phyloP scores from a whole-genome alignment of 1,284 basidiomycete species.

The Sphaerobolus stellatus region DNA sequence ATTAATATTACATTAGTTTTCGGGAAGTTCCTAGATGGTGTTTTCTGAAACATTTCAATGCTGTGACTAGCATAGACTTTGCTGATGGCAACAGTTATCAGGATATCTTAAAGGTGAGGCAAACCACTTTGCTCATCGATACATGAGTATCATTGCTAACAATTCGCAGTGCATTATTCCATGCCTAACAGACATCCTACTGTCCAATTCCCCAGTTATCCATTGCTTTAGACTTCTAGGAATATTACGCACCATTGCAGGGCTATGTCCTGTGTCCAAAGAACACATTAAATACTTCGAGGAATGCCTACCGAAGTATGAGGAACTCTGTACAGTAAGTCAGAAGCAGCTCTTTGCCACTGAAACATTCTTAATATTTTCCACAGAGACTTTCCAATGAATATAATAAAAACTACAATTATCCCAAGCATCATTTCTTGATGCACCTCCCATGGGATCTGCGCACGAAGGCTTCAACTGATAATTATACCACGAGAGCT shows the following conservation, averaged over 20 bases:
- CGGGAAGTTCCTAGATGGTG: background rate
- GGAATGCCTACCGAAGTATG: background rate
- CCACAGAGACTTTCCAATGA: background rate
- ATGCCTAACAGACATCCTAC: background rate
- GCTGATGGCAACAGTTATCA: background rate
- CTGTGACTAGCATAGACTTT: background rate
- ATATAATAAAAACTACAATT: background rate
- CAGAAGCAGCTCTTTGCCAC: background rate
- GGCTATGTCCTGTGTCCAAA: background rate
- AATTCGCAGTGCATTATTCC: background rate
- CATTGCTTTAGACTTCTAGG: background rate
- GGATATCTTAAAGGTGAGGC: background rate
- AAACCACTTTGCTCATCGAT: background rate
- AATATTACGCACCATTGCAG: background rate
- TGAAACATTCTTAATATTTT: background rate
- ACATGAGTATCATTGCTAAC: background rate
- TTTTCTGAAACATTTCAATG: background rate
- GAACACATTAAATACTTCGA: background rate
- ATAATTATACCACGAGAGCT: background rate
- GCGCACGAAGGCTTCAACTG: background rate
- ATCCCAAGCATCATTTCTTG: background rate
- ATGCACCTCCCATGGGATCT: background rate
- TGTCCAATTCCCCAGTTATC: background rate
- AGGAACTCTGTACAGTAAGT: background rate
- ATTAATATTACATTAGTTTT: background rate